These are phyloP conservation scores for Fusarium equiseti DNA, from an alignment of 2,329 filamentous ascomycete genomes.

Conservation along the genomic window DNA sequence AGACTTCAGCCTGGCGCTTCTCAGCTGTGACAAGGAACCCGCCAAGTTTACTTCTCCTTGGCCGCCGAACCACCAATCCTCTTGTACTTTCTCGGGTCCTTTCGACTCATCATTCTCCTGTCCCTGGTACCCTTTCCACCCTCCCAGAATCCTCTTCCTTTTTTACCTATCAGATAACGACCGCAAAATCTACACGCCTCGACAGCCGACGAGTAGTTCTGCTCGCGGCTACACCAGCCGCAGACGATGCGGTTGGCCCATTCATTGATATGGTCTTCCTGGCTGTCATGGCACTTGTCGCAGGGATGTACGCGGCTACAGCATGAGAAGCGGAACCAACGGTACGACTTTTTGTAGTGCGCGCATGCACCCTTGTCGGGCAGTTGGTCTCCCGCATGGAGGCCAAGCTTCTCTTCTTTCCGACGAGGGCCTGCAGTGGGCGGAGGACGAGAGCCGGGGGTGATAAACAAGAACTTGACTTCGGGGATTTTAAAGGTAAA, in stretches of 20 bases:
- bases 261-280: constrained; percentile 79
- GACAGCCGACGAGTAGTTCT: constrained; percentile 74
- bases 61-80: constrained; percentile 59
- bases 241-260: constrained; percentile 89
- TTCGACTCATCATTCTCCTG: constrained; percentile 76
- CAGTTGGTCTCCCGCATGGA: constrained; percentile 68
- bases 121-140: constrained; percentile 86
- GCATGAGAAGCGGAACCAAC: constrained; percentile 76
- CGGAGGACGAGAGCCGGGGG: constrained; percentile 61
- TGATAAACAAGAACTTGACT: constrained; percentile 81
- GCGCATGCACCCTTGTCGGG: constrained; percentile 65
- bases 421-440: constrained; percentile 58
- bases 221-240: constrained; percentile 83
- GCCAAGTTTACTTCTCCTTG: constrained; percentile 27
- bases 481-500: constrained; percentile 85
- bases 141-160: constrained; percentile 83
- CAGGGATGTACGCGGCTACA: constrained; percentile 70
- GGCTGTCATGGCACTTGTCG: constrained; percentile 80
- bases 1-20: constrained; percentile 21
- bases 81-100: constrained; percentile 80
- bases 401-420: constrained; percentile 66
- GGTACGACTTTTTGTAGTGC: constrained; percentile 70
- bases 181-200: constrained; percentile 83
- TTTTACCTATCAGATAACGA: constrained; percentile 73
- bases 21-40: constrained; percentile 18